Conservation (phyloP, 495 filamentous ascomycete species). For the Aspergillus baeticus region DNA sequence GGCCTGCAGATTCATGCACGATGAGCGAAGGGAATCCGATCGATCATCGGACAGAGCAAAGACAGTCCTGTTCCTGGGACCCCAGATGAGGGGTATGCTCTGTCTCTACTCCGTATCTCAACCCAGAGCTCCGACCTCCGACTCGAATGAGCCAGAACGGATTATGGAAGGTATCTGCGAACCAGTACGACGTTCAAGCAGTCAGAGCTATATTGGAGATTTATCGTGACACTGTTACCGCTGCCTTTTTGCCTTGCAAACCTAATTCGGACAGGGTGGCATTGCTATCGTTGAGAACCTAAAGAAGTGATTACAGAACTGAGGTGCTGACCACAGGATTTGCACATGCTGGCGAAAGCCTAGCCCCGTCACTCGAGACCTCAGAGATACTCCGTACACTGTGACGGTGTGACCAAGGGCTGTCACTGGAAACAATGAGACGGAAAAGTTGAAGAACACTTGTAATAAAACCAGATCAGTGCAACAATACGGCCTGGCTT, state of each 20-base stretch:
- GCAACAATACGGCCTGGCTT: too few species aligned
- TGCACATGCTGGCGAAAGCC: too few species aligned
- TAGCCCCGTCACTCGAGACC: too few species aligned
- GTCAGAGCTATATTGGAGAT: neutral
- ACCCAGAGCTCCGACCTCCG: too few species aligned
- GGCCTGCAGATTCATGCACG: neutral
- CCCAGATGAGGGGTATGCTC: too few species aligned
- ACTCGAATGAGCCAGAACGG: too few species aligned
- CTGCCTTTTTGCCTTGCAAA: constrained; percentile 2
- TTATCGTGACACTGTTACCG: neutral
- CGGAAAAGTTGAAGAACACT: neutral
- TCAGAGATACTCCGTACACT: too few species aligned
- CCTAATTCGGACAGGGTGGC: neutral
- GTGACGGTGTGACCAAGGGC: too few species aligned
- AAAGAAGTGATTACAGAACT: neutral
- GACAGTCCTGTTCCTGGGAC: too few species aligned
- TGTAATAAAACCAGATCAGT: neutral
- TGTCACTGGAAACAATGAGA: neutral
- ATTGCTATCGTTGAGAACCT: neutral
- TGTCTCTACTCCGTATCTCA: too few species aligned
- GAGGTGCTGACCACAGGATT: neutral
- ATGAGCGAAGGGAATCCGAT: neutral
- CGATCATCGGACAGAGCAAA: too few species aligned
- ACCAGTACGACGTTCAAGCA: neutral
- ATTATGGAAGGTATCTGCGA: too few species aligned